A percentile compares a stretch with the other conserved stretches of the same genome.
These are phyloP conservation scores for Vanderwaltozyma verrucispora DNA, from an alignment of 805 yeast species.

Conservation along the genomic window DNA sequence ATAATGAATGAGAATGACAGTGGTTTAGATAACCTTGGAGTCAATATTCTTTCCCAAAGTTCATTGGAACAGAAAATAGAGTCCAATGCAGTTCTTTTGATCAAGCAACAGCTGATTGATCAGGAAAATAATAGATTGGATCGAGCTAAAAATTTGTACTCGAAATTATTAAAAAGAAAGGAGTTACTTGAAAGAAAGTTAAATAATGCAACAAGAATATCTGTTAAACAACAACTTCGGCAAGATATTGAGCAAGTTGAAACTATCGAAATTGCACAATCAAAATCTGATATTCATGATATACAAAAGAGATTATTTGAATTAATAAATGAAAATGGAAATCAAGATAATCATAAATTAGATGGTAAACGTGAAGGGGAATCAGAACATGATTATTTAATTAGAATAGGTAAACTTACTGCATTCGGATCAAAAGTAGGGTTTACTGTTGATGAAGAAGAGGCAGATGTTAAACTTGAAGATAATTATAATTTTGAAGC, in stretches of 20 bases:
- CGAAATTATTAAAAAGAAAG: conserved; percentile 35
- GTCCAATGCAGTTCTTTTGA: conserved; percentile 50
- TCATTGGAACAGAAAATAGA: conserved; percentile 69
- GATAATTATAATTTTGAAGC: conserved; percentile 8
- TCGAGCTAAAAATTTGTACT: conserved; percentile 44
- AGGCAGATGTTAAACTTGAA: conserved; percentile 22
- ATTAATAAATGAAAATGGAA: conserved; percentile 9
- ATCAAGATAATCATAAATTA: conserved; percentile 11
- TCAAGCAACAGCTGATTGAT: conserved; percentile 55
- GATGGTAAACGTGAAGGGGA: conserved; percentile 55
- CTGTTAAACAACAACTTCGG: conserved; percentile 45
- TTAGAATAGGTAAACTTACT: conserved; percentile 86
- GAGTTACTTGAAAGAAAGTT: conserved; percentile 39
- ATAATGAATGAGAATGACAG: conserved; percentile 1
- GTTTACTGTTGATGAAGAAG: conserved; percentile 29
- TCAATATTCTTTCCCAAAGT: conserved; percentile 65
- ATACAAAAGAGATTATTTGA: conserved; percentile 39
- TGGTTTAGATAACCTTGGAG: conserved; percentile 33
- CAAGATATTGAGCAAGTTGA: conserved; percentile 45
- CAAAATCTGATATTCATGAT: conserved; percentile 54
- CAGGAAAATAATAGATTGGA: conserved; percentile 67
- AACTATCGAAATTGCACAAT: conserved; percentile 40
- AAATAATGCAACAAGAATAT: conserved; percentile 49
- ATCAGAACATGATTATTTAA: conserved; percentile 63
- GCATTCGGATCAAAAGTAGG: conserved; percentile 73